These are phyloP conservation scores for Neurospora africana DNA, from an alignment of 495 filamentous ascomycete genomes.

Conservation along the genomic window DNA sequence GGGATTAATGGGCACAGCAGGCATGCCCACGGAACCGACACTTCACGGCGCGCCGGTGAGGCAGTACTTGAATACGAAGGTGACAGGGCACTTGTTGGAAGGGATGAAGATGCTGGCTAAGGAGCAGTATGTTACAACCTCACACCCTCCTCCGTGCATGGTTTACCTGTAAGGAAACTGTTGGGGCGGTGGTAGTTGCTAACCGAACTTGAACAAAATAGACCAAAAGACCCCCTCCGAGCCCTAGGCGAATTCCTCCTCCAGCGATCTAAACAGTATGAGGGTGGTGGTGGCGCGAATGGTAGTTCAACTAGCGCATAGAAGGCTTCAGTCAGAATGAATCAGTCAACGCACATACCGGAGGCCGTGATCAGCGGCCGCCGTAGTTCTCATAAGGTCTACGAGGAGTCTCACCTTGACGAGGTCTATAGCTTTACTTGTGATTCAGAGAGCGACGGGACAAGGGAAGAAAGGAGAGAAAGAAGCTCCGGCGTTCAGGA, in stretches of 20 bases:
- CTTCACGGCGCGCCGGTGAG: conserved; percentile 76
- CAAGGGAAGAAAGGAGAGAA: background rate
- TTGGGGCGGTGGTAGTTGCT: background rate
- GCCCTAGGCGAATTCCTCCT: conserved; percentile 80
- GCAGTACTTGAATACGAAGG: conserved; percentile 80
- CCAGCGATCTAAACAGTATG: conserved; percentile 67
- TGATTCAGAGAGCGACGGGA: background rate
- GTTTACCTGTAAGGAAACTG: background rate
- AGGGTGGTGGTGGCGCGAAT: conserved; percentile 21
- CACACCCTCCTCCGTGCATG: background rate
- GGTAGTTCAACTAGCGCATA: background rate
- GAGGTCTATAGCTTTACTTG: background rate
- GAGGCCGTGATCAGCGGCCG: background rate
- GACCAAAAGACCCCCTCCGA: conserved; percentile 74
- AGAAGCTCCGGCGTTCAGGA: background rate
- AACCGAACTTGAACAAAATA: conserved; percentile 10
- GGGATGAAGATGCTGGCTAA: conserved; percentile 83
- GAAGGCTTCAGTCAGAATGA: background rate
- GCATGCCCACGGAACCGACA: conserved; percentile 42
- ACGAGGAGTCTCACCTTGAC: background rate
- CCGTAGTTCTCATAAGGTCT: background rate
- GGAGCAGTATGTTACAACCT: conserved; percentile 55
- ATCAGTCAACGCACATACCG: background rate
- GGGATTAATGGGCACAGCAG: background rate
- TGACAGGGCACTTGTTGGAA: conserved; percentile 75